phyloP scores from a whole-genome alignment of 129 eudicot species.

The Tagetes erecta region DNA sequence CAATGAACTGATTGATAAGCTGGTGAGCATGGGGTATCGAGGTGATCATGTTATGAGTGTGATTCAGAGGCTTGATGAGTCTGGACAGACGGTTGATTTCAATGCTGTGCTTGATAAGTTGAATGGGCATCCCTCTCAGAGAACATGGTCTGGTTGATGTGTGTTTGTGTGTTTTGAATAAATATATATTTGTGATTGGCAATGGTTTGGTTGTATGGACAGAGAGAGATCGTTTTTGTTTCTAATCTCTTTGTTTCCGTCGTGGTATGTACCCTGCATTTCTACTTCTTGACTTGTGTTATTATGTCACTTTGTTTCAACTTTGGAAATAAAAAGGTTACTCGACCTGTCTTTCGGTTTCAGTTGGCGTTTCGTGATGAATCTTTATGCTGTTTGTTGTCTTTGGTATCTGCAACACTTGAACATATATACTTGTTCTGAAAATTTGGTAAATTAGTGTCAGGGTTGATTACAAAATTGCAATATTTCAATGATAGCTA shows the following conservation, averaged over 20 bases:
- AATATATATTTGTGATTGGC: neutral
- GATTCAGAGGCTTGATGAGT: conserved; percentile 92
- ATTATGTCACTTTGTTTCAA: conserved; percentile 11
- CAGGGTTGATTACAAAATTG: too few relatives aligned
- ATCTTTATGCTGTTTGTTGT: neutral
- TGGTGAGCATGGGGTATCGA: conserved; percentile 88
- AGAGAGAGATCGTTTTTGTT: conserved; percentile 40
- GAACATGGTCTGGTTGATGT: conserved; percentile 71
- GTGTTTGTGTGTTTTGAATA: conserved; percentile 42
- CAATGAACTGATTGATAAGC: conserved; percentile 74
- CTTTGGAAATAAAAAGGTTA: neutral
- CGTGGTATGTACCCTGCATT: conserved; percentile 18
- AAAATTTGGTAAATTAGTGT: too few relatives aligned
- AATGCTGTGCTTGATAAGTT: conserved; percentile 84
- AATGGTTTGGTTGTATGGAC: conserved; percentile 38
- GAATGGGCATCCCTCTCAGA: conserved; percentile 71
- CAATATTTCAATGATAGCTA: too few relatives aligned
- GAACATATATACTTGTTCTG: too few relatives aligned
- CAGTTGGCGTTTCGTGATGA: neutral
- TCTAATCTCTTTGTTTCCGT: conserved; percentile 32
- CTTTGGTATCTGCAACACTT: too few relatives aligned
- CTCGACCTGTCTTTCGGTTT: neutral
- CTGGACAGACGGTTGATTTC: conserved; percentile 80
- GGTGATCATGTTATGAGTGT: conserved; percentile 72
- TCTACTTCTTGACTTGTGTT: conserved; percentile 6